These are phyloP conservation scores for Rubia balearica DNA, from an alignment of 305 asterid species.

Conservation along the genomic window DNA sequence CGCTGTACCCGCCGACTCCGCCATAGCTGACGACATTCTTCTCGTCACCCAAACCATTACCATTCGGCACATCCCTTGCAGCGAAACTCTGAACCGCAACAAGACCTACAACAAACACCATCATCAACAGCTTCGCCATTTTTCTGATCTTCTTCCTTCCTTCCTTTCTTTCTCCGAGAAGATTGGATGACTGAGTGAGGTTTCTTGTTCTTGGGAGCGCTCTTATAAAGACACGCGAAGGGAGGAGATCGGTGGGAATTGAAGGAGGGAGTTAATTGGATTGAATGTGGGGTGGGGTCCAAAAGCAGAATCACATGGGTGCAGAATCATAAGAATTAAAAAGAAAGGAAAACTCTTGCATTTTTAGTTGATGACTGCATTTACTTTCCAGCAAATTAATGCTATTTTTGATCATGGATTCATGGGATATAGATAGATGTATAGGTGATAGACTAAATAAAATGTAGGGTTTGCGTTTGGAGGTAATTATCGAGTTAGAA, in stretches of 20 bases:
- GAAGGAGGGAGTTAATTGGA: constrained; percentile 10
- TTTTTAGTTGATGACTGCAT: constrained; percentile 9
- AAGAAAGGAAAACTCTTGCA: not conserved
- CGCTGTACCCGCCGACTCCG: constrained; percentile 24
- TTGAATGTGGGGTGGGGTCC: not conserved
- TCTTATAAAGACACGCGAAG: constrained; percentile 13
- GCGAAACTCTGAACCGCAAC: constrained; percentile 18
- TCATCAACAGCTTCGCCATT: constrained; percentile 13
- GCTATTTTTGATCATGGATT: not conserved
- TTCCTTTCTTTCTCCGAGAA: not conserved
- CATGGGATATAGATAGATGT: not conserved
- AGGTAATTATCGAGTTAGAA: not conserved
- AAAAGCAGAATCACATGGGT: not conserved
- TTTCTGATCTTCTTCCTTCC: not conserved
- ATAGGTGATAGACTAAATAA: not conserved
- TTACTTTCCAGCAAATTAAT: not conserved
- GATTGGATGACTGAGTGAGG: not conserved
- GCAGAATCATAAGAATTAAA: constrained; percentile 6
- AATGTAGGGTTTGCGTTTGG: not conserved
- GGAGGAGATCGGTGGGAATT: constrained; percentile 6
- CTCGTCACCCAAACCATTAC: constrained; percentile 22
- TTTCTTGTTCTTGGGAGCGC: not conserved
- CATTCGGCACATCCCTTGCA: constrained; percentile 22
- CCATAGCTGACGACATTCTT: constrained; percentile 23
- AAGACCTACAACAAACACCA: constrained; percentile 18